Base-by-base conservation (phyloP, 495 filamentous ascomycete genomes). In the Annulohypoxylon stygium region DNA sequence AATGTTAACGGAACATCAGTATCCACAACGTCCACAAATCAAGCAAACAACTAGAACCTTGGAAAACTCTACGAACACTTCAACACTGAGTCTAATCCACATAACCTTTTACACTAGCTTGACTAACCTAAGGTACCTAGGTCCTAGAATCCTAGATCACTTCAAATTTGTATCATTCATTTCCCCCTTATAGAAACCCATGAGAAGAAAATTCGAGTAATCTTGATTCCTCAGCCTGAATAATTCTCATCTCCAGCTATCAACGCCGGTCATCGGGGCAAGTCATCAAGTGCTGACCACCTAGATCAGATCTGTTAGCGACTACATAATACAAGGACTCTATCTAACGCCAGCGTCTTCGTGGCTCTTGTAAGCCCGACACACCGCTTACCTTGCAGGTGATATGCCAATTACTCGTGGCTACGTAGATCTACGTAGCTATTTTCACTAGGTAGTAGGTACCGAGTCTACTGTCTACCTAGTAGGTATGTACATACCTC, bases 181-280 rank as follows among this genome's bases (percentile, higher is more conserved):
- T 54, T 61, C 45, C 37, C 20, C 58, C 37, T 43, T 61, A 16
- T 14, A 30, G 58, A 37, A 37, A 58, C 33, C 20, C 20, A 23
- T 23, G 20, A 23, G 20, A 23, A 7, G 39, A 39, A 12, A 34
- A 48, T 36, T 71, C 55, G 25, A 43, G 39, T 9, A 47, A 47
- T 47, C 16, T 16, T 20, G 63, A 4, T 16, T 55, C 25, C 48
- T 62, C 64, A 68, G 33, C 59, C 51, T 73, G 14, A 33, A 23
- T 47, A 72, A 51, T 39, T 23, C n/a, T 41, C 43, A 43, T 14
- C 1, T 23, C 20, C 20, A 23, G 20, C 20, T 43, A 14, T 12
- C 33, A 12, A 59, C 59, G 65, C 70, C 70, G 70, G 60, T 65
- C 65, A 68, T 73, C 70, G 70, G 70, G 55, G 14, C n/a, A 8